These are phyloP conservation scores for Knufia petricola DNA, from an alignment of 2,329 filamentous ascomycete genomes.

Conservation along the genomic window DNA sequence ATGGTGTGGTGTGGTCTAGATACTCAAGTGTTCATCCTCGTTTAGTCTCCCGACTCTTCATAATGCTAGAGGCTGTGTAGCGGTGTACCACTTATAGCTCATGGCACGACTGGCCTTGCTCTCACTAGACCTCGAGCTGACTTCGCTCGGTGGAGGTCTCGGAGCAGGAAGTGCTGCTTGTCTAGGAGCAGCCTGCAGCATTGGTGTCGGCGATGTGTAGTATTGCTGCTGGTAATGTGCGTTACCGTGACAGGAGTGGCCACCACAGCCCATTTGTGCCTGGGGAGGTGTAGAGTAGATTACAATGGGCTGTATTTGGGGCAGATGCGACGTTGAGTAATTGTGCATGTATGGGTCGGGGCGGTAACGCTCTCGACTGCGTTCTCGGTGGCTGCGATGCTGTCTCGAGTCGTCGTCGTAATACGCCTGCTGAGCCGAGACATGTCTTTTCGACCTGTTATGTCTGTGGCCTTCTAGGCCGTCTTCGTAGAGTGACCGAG, in stretches of 20 bases:
- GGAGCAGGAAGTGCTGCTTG: not conserved
- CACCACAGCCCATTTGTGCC: not conserved
- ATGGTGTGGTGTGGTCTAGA: too few species aligned
- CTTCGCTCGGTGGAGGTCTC: conserved; percentile 3
- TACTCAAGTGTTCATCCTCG: too few species aligned
- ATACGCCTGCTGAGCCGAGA: conserved; percentile 1
- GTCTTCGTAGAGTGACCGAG: not conserved
- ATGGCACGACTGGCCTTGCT: conserved; percentile 1
- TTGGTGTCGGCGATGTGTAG: not conserved
- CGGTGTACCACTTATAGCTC: conserved; percentile 9
- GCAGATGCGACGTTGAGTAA: not conserved
- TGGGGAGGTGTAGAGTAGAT: conserved; percentile 9
- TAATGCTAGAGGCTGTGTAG: conserved; percentile 4
- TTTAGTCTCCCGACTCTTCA: too few species aligned
- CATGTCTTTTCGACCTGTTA: not conserved
- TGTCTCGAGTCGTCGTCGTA: conserved; percentile 2
- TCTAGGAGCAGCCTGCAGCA: not conserved
- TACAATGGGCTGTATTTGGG: conserved; percentile 5
- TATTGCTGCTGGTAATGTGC: not conserved
- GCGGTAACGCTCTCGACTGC: conserved; percentile 4
- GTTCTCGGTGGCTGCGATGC: not conserved
- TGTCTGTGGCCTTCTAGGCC: not conserved
- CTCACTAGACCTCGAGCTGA: conserved; percentile 3
- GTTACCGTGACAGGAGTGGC: conserved; percentile 1
- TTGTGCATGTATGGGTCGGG: not conserved